phyloP scores from a whole-genome alignment of 345 rosid species.

The Eutrema japonicum region DNA sequence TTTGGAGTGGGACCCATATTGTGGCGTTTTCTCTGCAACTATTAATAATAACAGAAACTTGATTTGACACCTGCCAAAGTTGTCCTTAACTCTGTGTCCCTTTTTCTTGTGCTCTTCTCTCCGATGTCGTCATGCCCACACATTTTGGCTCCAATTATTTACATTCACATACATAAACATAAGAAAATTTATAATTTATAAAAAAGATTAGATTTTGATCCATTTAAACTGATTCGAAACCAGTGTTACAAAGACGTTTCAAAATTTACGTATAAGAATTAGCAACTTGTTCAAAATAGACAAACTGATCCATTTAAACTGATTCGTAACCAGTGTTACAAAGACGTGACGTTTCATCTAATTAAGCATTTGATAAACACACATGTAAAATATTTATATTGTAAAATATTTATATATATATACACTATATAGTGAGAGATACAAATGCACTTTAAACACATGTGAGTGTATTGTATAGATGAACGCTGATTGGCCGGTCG shows the following conservation, averaged over 20 bases:
- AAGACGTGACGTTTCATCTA: neutral
- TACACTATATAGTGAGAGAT: neutral
- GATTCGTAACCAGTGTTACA: no score
- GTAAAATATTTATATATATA: neutral
- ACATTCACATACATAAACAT: conserved; percentile 23
- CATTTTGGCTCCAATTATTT: conserved; percentile 40
- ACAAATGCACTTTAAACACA: conserved; percentile 17
- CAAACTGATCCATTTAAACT: no score
- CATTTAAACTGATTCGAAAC: neutral
- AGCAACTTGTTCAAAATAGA: neutral
- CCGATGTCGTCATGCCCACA: conserved; percentile 26
- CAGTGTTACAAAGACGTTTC: neutral
- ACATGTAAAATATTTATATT: neutral
- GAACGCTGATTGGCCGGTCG: conserved; percentile 47
- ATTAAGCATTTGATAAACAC: conserved; percentile 34
- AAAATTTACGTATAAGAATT: neutral
- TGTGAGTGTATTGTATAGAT: conserved; percentile 7
- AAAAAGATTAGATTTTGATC: neutral
- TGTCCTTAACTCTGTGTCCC: conserved; percentile 25
- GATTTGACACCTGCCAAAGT: conserved; percentile 43
- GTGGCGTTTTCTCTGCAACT: conserved; percentile 37
- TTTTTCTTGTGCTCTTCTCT: conserved; percentile 25
- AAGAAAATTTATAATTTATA: neutral
- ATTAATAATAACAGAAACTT: conserved; percentile 19
- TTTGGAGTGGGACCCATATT: conserved; percentile 19